Base-by-base conservation (phyloP, 768 basidiomycete genomes). In the Trametes cinnabarina region DNA sequence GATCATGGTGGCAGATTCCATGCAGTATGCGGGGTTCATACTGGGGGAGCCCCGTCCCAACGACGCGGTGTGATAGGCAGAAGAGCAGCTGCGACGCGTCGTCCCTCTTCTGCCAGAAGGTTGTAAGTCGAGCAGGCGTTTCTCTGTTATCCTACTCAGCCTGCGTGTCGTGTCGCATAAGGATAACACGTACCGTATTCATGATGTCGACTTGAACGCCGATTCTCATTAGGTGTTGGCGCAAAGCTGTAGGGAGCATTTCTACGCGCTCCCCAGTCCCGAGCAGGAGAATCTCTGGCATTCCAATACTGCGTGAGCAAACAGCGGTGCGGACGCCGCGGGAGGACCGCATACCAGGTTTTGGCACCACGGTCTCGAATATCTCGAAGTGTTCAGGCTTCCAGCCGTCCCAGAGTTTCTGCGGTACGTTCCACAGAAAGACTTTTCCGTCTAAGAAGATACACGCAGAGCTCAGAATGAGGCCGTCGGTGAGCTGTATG, bases 71-170 rank as follows among this genome's bases (percentile, higher is more conserved):
- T 72, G 17, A 86, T 63, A 4, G 94, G 94, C 19, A 95, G 77
- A n/a, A 97, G 72, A 2, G 94, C 95, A 14, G 92, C 94, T 39
- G 94, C 92, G 12, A 98, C 92, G 23, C 89, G 86, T 51, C 96
- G 79, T 7, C 96, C 96, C 73, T 99, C 96, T 71, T 99, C 96
- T 0, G 88, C 74, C 44, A 99, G 79, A 22, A 99, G 71, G 71
- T 99, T 98, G 72, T 94, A 99, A 0, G 96, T 98, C 25, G 95
- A 88, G 65, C 92, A 94, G 17, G 95, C 96, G 69, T 95, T 97
- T 66, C 92, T 78, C 94, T 90, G 19, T 14, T 48, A 6, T 15
- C 20, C 9, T 15, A 5, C 20, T 46, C 9, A 20, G 43, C 15
- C 32, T n/a, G 23, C 22, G 23, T 3, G 42, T 20, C 20, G 12